Evolutionary conservation across 2,329 filamentous ascomycete genomes (phyloP).

Genomic region (Ophiognomonia clavigignenti-juglandacearum): DNA sequence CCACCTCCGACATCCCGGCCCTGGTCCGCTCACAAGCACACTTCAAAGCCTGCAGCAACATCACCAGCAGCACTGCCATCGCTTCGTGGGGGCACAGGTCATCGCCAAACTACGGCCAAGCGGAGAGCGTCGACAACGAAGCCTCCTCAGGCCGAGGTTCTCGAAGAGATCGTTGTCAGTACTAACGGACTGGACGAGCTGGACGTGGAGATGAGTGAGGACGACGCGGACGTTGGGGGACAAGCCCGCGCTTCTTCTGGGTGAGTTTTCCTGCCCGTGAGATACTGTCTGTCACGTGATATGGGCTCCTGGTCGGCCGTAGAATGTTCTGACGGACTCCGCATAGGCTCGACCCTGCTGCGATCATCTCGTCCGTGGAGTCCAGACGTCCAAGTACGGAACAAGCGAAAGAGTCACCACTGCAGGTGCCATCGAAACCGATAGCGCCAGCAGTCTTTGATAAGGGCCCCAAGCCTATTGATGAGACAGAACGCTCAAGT

Average conservation of each 20-base stretch:
- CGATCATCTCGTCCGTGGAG: neutral
- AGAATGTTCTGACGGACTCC: neutral
- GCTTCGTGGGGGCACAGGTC: neutral
- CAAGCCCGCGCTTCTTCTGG: constrained; percentile 11
- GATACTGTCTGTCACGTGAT: neutral
- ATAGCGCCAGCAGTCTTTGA: neutral
- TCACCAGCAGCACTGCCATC: neutral
- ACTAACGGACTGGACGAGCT: constrained; percentile 34
- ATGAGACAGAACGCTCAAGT: neutral
- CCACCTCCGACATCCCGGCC: neutral
- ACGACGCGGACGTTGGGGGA: constrained; percentile 15
- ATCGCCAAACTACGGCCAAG: constrained; percentile 4
- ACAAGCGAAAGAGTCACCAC: neutral
- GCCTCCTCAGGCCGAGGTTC: constrained; percentile 28
- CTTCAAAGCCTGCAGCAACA: neutral
- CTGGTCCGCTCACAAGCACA: neutral
- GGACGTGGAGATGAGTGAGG: constrained; percentile 17
- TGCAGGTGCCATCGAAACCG: neutral
- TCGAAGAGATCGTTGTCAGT: constrained; percentile 40
- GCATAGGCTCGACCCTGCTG: constrained; percentile 2
- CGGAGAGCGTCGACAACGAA: neutral
- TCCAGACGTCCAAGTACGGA: neutral
- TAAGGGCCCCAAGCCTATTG: neutral
- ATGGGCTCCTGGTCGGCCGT: neutral
- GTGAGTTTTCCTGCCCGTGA: constrained; percentile 18